Conservation (phyloP, 2,329 filamentous ascomycete species). For the Coleophoma eucalyptorum region DNA sequence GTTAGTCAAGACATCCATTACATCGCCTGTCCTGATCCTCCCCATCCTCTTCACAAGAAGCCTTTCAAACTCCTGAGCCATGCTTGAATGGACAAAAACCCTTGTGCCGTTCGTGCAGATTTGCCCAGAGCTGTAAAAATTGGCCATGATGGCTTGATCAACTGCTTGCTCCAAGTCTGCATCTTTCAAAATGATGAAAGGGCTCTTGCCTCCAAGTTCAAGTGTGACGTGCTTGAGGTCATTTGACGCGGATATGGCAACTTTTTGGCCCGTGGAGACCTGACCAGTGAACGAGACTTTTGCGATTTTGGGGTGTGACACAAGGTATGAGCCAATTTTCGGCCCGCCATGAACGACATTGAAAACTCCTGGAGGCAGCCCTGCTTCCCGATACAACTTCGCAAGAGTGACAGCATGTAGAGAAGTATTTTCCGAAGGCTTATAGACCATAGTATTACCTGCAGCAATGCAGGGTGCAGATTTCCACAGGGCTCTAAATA, state of each 20-base stretch:
- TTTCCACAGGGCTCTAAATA: too few relatives aligned
- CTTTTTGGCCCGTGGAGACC: slow-evolving; percentile 30
- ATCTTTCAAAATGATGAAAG: slow-evolving; percentile 36
- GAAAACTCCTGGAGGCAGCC: slow-evolving; percentile 70
- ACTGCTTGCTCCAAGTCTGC: slow-evolving; percentile 43
- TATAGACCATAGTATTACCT: slow-evolving; percentile 69
- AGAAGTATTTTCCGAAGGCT: slow-evolving; percentile 68
- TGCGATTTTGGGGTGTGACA: slow-evolving; percentile 57
- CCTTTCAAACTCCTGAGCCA: too few relatives aligned
- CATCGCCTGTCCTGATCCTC: too few relatives aligned
- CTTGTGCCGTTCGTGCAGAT: background rate
- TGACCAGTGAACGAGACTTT: slow-evolving; percentile 69
- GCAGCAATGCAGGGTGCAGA: too few relatives aligned
- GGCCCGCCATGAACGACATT: slow-evolving; percentile 61
- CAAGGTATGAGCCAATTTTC: slow-evolving; percentile 43
- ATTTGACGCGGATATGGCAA: slow-evolving; percentile 31
- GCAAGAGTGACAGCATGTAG: slow-evolving; percentile 68
- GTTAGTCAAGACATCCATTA: too few relatives aligned
- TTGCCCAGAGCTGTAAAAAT: background rate
- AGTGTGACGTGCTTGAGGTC: slow-evolving; percentile 36
- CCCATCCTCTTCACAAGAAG: too few relatives aligned
- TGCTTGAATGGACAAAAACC: background rate
- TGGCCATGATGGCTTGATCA: background rate
- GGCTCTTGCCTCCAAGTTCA: slow-evolving; percentile 37
- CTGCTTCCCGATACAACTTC: slow-evolving; percentile 64